These are phyloP conservation scores for Colletotrichum siamense DNA, from an alignment of 2,329 filamentous ascomycete genomes.

Conservation along the genomic window DNA sequence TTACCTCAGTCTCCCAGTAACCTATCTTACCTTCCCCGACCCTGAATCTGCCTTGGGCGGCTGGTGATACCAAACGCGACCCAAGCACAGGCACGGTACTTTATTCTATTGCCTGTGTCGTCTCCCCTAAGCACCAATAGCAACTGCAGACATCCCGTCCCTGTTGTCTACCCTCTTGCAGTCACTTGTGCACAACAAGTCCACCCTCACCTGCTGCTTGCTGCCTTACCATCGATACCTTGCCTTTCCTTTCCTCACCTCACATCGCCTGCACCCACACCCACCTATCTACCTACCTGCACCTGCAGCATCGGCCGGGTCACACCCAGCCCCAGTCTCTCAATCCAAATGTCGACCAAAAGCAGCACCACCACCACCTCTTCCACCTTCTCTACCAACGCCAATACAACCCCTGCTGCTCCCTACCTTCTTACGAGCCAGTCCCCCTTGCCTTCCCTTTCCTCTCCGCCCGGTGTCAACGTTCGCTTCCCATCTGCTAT, in stretches of 20 bases:
- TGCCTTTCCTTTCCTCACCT: neutral
- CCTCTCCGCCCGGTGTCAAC: neutral
- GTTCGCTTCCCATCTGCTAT: conserved; percentile 4
- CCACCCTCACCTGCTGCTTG: neutral
- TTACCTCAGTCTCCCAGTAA: neutral
- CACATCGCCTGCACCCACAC: neutral
- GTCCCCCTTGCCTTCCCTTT: neutral
- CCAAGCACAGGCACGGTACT: neutral
- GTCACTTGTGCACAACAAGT: neutral
- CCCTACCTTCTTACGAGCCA: conserved; percentile 3
- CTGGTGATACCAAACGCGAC: neutral
- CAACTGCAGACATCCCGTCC: conserved; percentile 2
- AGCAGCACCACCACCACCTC: neutral
- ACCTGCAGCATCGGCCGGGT: neutral
- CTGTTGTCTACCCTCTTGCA: neutral
- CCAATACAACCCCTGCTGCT: conserved; percentile 8
- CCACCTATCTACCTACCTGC: neutral
- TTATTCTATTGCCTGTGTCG: neutral
- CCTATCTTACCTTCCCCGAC: neutral
- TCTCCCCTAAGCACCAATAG: conserved; percentile 5
- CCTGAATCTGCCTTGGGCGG: neutral
- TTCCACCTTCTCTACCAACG: conserved; percentile 7
- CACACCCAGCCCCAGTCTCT: neutral
- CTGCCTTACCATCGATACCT: neutral
- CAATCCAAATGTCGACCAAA: neutral